A percentile compares a stretch with the other conserved stretches of the same genome.
Conservation (phyloP, 352 stramenopile species). For the Phytophthora citricola region DNA sequence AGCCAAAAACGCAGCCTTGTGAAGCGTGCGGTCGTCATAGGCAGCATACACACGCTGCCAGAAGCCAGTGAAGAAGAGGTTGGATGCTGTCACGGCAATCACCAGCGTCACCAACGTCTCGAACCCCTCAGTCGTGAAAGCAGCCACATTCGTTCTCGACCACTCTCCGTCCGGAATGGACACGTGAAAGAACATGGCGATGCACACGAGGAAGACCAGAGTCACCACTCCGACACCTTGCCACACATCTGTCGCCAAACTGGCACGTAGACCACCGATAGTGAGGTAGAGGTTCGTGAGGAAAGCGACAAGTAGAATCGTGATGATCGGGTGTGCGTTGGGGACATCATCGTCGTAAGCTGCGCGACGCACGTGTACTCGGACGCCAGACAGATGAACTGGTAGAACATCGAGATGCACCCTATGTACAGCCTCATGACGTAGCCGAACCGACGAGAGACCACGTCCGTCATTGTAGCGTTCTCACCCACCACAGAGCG, state of each 20-base stretch:
- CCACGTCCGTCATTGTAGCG: conserved; percentile 77
- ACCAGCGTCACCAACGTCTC: conserved; percentile 77
- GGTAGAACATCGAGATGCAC: conserved; percentile 79
- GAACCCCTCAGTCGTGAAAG: conserved; percentile 69
- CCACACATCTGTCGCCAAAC: conserved; percentile 78
- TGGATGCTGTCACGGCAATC: conserved; percentile 68
- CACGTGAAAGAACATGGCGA: conserved; percentile 69
- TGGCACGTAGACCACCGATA: conserved; percentile 77
- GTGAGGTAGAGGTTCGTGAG: conserved; percentile 78
- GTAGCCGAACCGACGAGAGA: conserved; percentile 61
- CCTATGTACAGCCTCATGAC: conserved; percentile 72
- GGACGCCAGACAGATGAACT: conserved; percentile 82
- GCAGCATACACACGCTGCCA: conserved; percentile 80
- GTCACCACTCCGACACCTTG: conserved; percentile 69
- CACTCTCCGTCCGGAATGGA: conserved; percentile 60
- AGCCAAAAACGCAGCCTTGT: conserved; percentile 47
- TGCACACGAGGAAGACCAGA: conserved; percentile 62
- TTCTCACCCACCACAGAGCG: conserved; percentile 70
- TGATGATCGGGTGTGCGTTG: conserved; percentile 44
- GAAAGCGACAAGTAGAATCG: conserved; percentile 64
- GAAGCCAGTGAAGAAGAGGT: conserved; percentile 86
- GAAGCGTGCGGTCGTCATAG: conserved; percentile 62
- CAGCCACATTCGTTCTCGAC: conserved; percentile 56
- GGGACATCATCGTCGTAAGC: conserved; percentile 59
- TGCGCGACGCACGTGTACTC: conserved; percentile 70